These are phyloP conservation scores for Myriosclerotinia scirpicola DNA, from an alignment of 2,329 filamentous ascomycete species.

Conservation along the genomic window DNA sequence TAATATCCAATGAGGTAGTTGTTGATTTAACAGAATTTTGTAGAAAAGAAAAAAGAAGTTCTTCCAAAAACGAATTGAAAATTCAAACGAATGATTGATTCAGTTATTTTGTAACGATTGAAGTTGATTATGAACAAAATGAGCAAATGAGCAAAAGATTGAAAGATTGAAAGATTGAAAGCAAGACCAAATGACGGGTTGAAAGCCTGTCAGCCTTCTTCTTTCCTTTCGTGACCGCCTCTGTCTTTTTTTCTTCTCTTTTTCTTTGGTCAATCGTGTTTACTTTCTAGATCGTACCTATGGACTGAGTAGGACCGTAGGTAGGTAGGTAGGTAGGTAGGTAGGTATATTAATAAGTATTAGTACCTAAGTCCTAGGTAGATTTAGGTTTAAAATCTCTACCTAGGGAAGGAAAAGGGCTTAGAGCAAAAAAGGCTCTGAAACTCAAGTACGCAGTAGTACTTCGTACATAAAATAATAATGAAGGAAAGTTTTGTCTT, in stretches of 20 bases:
- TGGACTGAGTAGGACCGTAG: no score
- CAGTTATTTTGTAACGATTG: conserved; percentile 4
- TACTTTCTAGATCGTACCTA: not conserved
- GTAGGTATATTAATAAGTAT: no score
- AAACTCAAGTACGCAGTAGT: not conserved
- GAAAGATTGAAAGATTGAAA: not conserved
- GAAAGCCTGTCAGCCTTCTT: conserved; percentile 6
- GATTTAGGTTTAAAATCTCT: not conserved
- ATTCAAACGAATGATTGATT: conserved; percentile 22
- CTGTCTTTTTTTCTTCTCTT: not conserved
- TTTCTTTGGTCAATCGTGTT: no score
- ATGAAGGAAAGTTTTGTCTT: not conserved
- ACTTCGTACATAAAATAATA: not conserved
- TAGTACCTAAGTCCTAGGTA: no score
- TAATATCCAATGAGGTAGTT: conserved; percentile 21
- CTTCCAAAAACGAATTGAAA: conserved; percentile 22
- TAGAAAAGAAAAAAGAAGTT: conserved; percentile 20
- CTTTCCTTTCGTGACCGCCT: conserved; percentile 18
- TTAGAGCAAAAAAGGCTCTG: not conserved
- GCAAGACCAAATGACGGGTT: conserved; percentile 9
- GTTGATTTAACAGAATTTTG: conserved; percentile 14
- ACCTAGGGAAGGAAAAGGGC: not conserved
- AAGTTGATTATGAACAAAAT: not conserved
- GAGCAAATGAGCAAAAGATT: not conserved
- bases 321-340: no score